Conservation (phyloP, 768 basidiomycete genomes). For the Suillus occidentalis region DNA sequence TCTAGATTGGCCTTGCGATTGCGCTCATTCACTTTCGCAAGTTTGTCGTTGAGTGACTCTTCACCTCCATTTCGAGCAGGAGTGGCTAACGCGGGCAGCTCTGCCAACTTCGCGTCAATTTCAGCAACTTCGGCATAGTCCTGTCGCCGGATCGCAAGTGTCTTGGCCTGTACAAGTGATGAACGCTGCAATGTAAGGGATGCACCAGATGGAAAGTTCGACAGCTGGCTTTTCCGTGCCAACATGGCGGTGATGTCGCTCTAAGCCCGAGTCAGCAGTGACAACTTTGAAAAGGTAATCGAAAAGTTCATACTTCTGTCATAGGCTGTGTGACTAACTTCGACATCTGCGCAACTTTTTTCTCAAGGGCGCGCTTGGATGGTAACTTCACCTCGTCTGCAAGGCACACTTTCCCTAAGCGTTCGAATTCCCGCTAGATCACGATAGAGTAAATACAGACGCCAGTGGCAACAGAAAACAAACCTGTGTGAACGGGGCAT, state of each 20-base stretch:
- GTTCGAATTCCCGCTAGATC: slow-evolving; percentile 70
- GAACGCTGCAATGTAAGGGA: slow-evolving; percentile 57
- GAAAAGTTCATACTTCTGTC: slow-evolving; percentile 66
- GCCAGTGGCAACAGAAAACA: slow-evolving; percentile 24
- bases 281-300: slow-evolving; percentile 8
- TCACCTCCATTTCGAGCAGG: slow-evolving; percentile 25
- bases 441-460: slow-evolving; percentile 7
- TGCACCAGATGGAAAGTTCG: slow-evolving; percentile 32
- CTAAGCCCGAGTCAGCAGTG: slow-evolving; percentile 40
- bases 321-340: slow-evolving; percentile 59
- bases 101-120: slow-evolving; percentile 66
- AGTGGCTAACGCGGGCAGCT: slow-evolving; percentile 35
- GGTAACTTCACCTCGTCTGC: slow-evolving; percentile 65
- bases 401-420: slow-evolving; percentile 45
- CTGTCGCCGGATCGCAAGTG: slow-evolving; percentile 71
- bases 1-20: slow-evolving; percentile 86
- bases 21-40: slow-evolving; percentile 85
- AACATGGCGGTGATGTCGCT: slow-evolving; percentile 82
- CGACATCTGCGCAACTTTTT: slow-evolving; percentile 62
- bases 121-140: slow-evolving; percentile 62
- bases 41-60: slow-evolving; percentile 42
- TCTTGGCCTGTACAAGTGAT: slow-evolving; percentile 66
- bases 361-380: slow-evolving; percentile 60
- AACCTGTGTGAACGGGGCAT: slow-evolving; percentile 63
- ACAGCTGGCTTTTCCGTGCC: slow-evolving; percentile 57